Evolutionary conservation across 495 filamentous ascomycete genomes (phyloP).

Genomic region (Cetradonia linearis): DNA sequence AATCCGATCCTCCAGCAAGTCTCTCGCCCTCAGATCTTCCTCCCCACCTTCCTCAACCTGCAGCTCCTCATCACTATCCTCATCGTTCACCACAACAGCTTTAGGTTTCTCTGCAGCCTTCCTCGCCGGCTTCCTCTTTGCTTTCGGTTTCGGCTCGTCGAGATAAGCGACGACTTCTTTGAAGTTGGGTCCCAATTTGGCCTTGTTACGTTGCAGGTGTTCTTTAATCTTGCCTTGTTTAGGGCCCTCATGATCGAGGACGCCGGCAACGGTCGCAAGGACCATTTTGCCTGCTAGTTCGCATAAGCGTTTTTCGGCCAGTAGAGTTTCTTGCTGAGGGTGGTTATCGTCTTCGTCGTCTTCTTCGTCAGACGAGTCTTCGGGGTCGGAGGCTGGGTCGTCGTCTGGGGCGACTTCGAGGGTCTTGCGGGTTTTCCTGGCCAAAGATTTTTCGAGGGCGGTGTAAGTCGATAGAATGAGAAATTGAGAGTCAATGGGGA

Average conservation of each 20-base stretch:
- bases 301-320: slow-evolving; percentile 74
- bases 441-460: slow-evolving; percentile 61
- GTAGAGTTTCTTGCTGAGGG: slow-evolving; percentile 41
- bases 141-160: slow-evolving; percentile 48
- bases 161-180: slow-evolving; percentile 66
- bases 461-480: slow-evolving; percentile 65
- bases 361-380: slow-evolving; percentile 42
- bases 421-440: slow-evolving; percentile 53
- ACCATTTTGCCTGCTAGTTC: slow-evolving; percentile 75
- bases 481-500: slow-evolving; percentile 45
- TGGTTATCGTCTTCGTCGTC: slow-evolving; percentile 42
- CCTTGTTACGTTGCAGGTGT: slow-evolving; percentile 56
- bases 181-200: slow-evolving; percentile 60
- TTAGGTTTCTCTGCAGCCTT: slow-evolving; percentile 35
- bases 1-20: slow-evolving; percentile 44
- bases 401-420: slow-evolving; percentile 65
- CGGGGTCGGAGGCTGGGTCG: slow-evolving; percentile 46
- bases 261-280: slow-evolving; percentile 60
- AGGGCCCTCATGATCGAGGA: slow-evolving; percentile 53
- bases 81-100: slow-evolving; percentile 35
- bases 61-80: slow-evolving; percentile 38
- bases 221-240: slow-evolving; percentile 50
- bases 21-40: slow-evolving; percentile 53
- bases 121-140: slow-evolving; percentile 31
- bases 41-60: slow-evolving; percentile 45